Percentiles rank a stretch among this genome's conserved stretches.
These are phyloP conservation scores for Globisporangium barbulae DNA, from an alignment of 352 stramenopile species.

Conservation along the genomic window DNA sequence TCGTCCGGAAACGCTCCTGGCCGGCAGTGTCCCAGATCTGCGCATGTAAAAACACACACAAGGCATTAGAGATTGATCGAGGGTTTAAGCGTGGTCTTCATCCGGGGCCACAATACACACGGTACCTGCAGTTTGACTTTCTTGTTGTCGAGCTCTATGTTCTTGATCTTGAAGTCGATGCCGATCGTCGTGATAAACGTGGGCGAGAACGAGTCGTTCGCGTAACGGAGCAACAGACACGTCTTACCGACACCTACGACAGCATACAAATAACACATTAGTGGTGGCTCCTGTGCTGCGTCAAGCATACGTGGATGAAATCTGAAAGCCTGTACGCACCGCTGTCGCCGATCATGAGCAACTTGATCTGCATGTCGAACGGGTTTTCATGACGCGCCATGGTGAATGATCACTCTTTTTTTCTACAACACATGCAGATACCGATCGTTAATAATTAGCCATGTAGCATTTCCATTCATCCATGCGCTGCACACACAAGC, in stretches of 20 bases:
- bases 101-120: background rate
- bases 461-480: background rate
- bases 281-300: background rate
- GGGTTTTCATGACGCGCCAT: constrained; percentile 91
- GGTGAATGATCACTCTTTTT: constrained; percentile 20
- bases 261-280: background rate
- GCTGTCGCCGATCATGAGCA: constrained; percentile 97
- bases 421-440: constrained; percentile 13
- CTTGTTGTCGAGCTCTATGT: constrained; percentile 94
- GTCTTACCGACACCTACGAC: constrained; percentile 84
- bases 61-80: no score
- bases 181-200: constrained; percentile 91
- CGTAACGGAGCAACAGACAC: constrained; percentile 85
- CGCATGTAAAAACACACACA: background rate
- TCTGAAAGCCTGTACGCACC: constrained; percentile 48
- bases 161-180: constrained; percentile 92
- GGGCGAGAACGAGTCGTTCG: constrained; percentile 89
- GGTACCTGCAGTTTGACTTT: constrained; percentile 95
- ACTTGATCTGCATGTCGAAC: constrained; percentile 98
- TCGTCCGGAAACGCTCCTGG: constrained; percentile 98
- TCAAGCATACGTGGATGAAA: background rate
- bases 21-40: constrained; percentile 98
- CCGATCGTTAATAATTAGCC: background rate
- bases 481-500: background rate
- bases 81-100: background rate